Evolutionary conservation across 768 basidiomycete genomes (phyloP), one percentile per base, ranked within the genome.

Genomic region (Lactarius trivialis): DNA sequence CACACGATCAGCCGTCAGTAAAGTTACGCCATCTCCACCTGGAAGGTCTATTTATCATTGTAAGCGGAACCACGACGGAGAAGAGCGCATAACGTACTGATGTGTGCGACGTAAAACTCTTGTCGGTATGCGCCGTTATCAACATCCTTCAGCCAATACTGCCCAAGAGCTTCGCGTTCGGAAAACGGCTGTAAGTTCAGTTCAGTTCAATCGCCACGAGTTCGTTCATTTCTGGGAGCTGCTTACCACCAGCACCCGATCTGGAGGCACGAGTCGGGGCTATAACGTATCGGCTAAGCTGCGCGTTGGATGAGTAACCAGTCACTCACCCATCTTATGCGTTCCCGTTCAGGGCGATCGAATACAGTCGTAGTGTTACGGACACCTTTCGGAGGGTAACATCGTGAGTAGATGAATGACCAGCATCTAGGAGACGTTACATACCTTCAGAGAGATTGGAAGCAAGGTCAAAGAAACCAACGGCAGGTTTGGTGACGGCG

Each of bases 331-430:
- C 89, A 75, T 70, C 97, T 81, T 48, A 89, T 83, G 21, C 95
- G 86, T 69, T 98, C 96, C 59, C 94, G 81, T 36, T 88, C 88
- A 14, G 89, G 88, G 64, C 85, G 90, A 72, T 98, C 97, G 65
- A 98, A 99, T 2, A 98, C 96, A 2, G 94, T 98, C 0, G 97
- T 98, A 0, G 97, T 99, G 70, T 99, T 99, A 50, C 97, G 86
- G 65, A 99, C 96, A 30, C 96, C 92, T 93, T 61, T 36, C 59
- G 12, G 17, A 45, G 36, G 36, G 8, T 49, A 49, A n/a, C 24
- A 36, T 45, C 28, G 14, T 39, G 21, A 55, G 33, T 21, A 17
- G 19, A 45, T 28, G 14, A 1, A 24, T 33, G 4, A 51, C 48
- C 24, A 57, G 34, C 50, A 65, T 33, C 63, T 43, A 37, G 55